These are phyloP conservation scores for Talaromyces borbonicus DNA, from an alignment of 495 filamentous ascomycete species.

Conservation along the genomic window DNA sequence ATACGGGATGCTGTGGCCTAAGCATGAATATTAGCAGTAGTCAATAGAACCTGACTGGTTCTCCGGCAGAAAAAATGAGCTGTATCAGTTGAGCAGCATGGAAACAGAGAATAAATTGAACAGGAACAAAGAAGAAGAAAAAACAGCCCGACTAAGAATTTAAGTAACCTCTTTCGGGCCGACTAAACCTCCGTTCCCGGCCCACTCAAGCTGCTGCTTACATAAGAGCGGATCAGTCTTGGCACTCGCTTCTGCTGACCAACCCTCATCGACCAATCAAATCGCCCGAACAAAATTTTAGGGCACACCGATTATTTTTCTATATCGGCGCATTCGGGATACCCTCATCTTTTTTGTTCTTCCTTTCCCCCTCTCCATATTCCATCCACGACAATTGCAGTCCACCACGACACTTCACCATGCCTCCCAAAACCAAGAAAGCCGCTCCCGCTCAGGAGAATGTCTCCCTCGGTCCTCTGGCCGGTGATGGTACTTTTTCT, in stretches of 20 bases:
- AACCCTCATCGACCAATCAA: conserved; percentile 21
- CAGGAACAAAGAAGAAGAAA: conserved; percentile 7
- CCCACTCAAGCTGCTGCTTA: conserved; percentile 7
- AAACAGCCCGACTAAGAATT: conserved; percentile 20
- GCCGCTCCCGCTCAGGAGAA: conserved; percentile 77
- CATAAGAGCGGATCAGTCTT: conserved; percentile 9
- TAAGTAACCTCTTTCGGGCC: conserved; percentile 31
- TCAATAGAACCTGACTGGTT: not conserved
- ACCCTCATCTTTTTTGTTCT: conserved; percentile 15
- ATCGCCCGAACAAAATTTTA: conserved; percentile 13
- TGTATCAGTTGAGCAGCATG: too few relatives aligned
- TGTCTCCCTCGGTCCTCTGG: conserved; percentile 94
- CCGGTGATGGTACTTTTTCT: conserved; percentile 61
- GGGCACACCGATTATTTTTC: conserved; percentile 36
- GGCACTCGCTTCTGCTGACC: conserved; percentile 25
- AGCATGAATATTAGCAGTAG: not conserved
- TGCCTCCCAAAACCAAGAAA: conserved; percentile 78
- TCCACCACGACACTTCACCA: conserved; percentile 38
- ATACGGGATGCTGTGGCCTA: too few relatives aligned
- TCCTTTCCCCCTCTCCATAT: conserved; percentile 23
- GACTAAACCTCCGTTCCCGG: conserved; percentile 13
- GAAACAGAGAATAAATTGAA: too few relatives aligned
- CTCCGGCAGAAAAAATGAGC: too few relatives aligned
- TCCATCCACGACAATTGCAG: conserved; percentile 32
- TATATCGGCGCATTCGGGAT: conserved; percentile 13